Conservation (phyloP, 352 stramenopile genomes). For the Pythium dissimile region DNA sequence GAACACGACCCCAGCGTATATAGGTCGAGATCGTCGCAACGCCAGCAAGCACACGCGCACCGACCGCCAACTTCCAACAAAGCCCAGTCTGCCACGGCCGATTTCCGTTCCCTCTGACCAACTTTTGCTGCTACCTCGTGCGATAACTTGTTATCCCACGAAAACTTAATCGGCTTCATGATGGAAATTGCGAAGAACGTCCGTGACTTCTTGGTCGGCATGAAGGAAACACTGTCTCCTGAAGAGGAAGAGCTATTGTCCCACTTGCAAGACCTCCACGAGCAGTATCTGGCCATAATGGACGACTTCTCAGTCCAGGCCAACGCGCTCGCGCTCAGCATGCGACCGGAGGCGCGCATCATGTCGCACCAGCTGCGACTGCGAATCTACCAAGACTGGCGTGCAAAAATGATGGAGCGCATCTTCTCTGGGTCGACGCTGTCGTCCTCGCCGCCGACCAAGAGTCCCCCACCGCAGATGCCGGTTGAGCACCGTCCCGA, state of each 20-base stretch:
- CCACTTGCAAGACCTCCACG: conserved; percentile 63
- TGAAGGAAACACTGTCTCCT: conserved; percentile 67
- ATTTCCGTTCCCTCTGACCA: too few relatives aligned
- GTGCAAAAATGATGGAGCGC: conserved; percentile 63
- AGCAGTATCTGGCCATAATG: conserved; percentile 71
- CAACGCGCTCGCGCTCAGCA: conserved; percentile 49
- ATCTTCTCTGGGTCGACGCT: conserved; percentile 53
- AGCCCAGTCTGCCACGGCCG: too few relatives aligned
- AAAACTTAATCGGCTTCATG: conserved; percentile 2
- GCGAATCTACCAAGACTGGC: conserved; percentile 84
- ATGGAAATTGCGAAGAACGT: conserved; percentile 86
- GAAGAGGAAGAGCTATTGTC: conserved; percentile 67
- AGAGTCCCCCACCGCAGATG: background rate
- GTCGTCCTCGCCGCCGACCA: conserved; percentile 28
- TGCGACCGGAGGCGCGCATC: conserved; percentile 74
- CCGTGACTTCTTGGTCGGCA: conserved; percentile 73
- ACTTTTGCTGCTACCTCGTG: background rate
- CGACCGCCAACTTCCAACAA: too few relatives aligned
- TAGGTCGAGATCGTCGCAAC: background rate
- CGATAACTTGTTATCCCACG: background rate
- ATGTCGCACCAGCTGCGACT: conserved; percentile 68
- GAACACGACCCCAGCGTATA: conserved; percentile 6
- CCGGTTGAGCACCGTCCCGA: conserved; percentile 9
- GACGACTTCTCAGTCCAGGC: conserved; percentile 57
- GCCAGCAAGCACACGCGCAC: background rate